Base-by-base conservation (phyloP, 306 rosid species). In the Trifolium repens region DNA sequence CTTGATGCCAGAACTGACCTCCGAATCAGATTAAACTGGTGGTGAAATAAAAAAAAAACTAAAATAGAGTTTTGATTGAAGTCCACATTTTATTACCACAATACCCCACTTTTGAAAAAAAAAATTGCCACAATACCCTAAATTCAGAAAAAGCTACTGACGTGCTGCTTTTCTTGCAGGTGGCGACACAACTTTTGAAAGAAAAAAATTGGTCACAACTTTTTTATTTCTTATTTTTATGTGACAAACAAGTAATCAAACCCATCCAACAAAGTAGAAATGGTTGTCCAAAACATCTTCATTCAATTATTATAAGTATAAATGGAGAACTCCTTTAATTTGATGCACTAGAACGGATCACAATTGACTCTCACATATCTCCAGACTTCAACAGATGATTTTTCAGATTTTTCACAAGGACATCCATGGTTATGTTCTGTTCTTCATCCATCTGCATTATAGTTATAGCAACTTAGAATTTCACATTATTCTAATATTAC, bases 371-470 rank as follows among this genome's bases (percentile, higher is more conserved):
- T 22, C 64, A 42, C 22, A 13, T 8, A 1, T 12, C 50, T 67
- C 68, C 24, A 22, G 24, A 22, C 24, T 22, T 22, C 34, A 26
- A 4, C 2, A 79, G n/a, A 73, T 11, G n/a, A 46, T 24, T 59
- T 57, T 3, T 39, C 11, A 80, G 49, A 30, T n/a, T 58, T 35
- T 59, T 50, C 52, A 68, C 79, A 9, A 80, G 39, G 1, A 59
- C 76, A 68, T 74, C 64, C 66, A 68, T 62, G 30, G 39, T 59
- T 47, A 80, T 80, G 63, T 10, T 60, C 60, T 67, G 46, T 39
- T 74, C 79, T 4, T 8, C 76, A 3, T 44, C 67, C 84, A 68
- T 80, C 76, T 80, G 60, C 76, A 74, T 16, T 68, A 15, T 37
- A 32, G 57, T 22, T 37, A 9, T 26, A 46, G 2, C 22, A 43